These are phyloP conservation scores for Colletotrichum chrysophilum DNA, from an alignment of 2,329 filamentous ascomycete species.

Conservation along the genomic window DNA sequence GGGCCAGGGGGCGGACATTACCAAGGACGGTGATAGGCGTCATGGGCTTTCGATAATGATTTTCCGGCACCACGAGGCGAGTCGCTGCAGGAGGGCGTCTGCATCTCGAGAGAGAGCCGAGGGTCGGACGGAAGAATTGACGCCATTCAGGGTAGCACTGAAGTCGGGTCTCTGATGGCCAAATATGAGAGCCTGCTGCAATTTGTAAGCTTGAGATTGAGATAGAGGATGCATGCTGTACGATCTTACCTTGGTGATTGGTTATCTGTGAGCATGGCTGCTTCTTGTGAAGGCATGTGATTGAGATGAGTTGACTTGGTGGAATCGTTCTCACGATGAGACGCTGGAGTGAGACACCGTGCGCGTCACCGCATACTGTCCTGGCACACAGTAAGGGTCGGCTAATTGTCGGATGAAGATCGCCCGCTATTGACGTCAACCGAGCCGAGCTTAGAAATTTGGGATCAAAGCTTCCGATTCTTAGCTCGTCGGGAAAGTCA, in stretches of 20 bases:
- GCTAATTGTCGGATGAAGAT: neutral
- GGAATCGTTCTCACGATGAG: neutral
- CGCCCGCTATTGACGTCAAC: neutral
- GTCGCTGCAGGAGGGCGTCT: neutral
- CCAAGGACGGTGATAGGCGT: neutral
- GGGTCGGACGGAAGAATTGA: neutral
- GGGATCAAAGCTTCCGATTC: neutral
- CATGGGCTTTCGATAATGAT: neutral
- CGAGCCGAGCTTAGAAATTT: conserved; percentile 13
- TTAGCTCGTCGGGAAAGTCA: neutral
- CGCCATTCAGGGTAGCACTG: neutral
- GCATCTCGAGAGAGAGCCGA: neutral
- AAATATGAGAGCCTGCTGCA: neutral
- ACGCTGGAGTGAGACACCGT: neutral
- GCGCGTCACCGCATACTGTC: neutral
- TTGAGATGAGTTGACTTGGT: neutral
- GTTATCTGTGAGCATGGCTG: neutral
- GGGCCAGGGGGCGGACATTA: neutral
- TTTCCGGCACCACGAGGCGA: neutral
- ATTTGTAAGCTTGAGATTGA: neutral
- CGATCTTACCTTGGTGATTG: neutral
- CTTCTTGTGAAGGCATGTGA: neutral
- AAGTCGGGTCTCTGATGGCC: neutral
- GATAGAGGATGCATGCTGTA: too few species aligned
- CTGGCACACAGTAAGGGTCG: fast-evolving